phyloP scores from a whole-genome alignment of 805 yeast species.

The Hanseniaspora vineae region DNA sequence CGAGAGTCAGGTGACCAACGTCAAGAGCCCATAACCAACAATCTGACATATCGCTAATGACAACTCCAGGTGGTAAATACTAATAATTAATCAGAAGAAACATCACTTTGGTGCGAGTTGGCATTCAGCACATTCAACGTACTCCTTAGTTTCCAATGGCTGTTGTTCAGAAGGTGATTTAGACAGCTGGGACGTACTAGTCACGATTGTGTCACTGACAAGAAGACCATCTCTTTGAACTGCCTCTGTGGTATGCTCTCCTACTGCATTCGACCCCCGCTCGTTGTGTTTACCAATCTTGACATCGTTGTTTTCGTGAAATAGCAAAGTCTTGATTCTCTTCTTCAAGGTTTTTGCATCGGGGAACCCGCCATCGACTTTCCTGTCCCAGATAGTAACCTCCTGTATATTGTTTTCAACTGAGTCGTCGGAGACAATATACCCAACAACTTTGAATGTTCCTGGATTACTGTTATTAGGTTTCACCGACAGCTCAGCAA shows the following conservation, averaged over 20 bases:
- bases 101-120: no score
- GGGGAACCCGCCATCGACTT: constrained; percentile 61
- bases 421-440: constrained; percentile 25
- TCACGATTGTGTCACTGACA: not conserved
- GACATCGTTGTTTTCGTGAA: constrained; percentile 8
- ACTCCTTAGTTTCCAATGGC: no score
- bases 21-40: no score
- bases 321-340: constrained; percentile 37
- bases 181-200: no score
- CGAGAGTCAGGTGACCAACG: no score
- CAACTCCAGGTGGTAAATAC: no score
- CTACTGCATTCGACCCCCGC: not conserved
- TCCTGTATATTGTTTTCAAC: constrained; percentile 11
- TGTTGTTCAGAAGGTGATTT: no score
- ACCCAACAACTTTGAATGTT: constrained; percentile 42
- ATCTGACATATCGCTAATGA: no score
- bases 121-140: no score
- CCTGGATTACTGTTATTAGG: constrained; percentile 34
- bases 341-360: constrained; percentile 72
- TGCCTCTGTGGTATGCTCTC: no score
- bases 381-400: constrained; percentile 47
- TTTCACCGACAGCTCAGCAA: constrained; percentile 41
- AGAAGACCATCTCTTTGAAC: not conserved
- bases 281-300: constrained; percentile 14
- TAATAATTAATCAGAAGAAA: no score